phyloP scores from a whole-genome alignment of 805 yeast genomes.

The Schizosaccharomyces cryophilus region DNA sequence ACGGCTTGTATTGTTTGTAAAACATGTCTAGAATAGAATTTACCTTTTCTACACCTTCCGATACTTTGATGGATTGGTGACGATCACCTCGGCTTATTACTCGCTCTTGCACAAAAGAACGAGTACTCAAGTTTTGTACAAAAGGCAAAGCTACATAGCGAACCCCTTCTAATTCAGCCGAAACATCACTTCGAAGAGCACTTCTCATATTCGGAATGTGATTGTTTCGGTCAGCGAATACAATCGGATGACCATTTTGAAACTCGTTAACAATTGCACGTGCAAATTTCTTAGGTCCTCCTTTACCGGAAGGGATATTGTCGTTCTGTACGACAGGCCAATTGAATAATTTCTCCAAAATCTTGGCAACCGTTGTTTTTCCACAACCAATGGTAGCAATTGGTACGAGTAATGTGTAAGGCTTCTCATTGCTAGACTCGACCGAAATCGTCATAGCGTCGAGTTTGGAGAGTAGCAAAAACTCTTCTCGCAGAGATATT shows the following conservation, averaged over 20 bases:
- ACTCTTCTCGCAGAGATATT: constrained; percentile 43
- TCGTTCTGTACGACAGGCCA: constrained; percentile 75
- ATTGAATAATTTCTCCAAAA: constrained; percentile 31
- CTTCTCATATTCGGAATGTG: constrained; percentile 45
- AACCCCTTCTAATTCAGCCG: constrained; percentile 18
- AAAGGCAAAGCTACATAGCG: constrained; percentile 49
- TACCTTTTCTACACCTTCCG: constrained; percentile 26
- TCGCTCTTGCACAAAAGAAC: constrained; percentile 16
- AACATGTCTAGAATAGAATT: constrained; percentile 51
- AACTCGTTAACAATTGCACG: constrained; percentile 9
- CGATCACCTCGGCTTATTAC: constrained; percentile 55
- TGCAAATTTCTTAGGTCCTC: constrained; percentile 9
- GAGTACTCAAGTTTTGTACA: constrained; percentile 15
- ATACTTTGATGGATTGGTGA: constrained; percentile 52
- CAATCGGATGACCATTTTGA: constrained; percentile 23
- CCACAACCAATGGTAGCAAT: constrained; percentile 89
- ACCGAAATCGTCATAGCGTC: constrained; percentile 24
- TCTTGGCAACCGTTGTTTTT: constrained; percentile 57
- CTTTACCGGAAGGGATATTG: constrained; percentile 22
- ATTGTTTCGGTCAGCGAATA: constrained; percentile 65
- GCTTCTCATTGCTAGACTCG: constrained; percentile 12
- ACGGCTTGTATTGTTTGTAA: constrained; percentile 39
- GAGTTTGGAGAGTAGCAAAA: constrained; percentile 28
- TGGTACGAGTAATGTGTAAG: constrained; percentile 42
- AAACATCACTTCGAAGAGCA: constrained; percentile 33